phyloP scores from a whole-genome alignment of 495 filamentous ascomycete species.

The Letharia columbiana region DNA sequence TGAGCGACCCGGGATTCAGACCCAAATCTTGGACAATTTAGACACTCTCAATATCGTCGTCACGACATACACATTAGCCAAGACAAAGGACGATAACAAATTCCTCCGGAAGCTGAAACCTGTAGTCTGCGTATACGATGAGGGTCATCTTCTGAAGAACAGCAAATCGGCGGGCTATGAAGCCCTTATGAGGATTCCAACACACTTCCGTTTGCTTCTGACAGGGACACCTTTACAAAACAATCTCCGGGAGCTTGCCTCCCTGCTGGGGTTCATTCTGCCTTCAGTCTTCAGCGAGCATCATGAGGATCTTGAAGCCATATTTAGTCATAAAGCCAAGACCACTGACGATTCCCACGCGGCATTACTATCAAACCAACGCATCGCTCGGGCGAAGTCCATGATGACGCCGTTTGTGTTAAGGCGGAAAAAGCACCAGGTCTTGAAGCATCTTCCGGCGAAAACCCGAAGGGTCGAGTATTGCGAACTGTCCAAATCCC shows the following conservation, averaged over 20 bases:
- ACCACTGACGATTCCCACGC: conserved; percentile 62
- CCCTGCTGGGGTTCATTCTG: conserved; percentile 84
- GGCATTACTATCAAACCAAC: conserved; percentile 71
- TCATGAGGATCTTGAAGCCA: conserved; percentile 62
- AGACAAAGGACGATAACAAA: conserved; percentile 53
- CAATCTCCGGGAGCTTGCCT: conserved; percentile 83
- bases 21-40: conserved; percentile 52
- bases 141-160: conserved; percentile 73
- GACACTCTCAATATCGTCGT: conserved; percentile 73
- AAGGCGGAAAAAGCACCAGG: conserved; percentile 87
- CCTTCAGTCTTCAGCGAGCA: conserved; percentile 68
- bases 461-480: conserved; percentile 72
- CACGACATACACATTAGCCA: conserved; percentile 78
- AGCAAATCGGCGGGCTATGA: conserved; percentile 70
- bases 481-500: conserved; percentile 63
- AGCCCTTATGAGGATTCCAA: conserved; percentile 66
- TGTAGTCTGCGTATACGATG: conserved; percentile 33
- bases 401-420: conserved; percentile 95
- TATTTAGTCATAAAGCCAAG: conserved; percentile 89
- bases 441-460: conserved; percentile 76
- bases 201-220: conserved; percentile 71
- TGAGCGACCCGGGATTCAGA: conserved; percentile 56
- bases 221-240: conserved; percentile 96
- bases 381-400: conserved; percentile 74
- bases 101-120: conserved; percentile 58